These are phyloP conservation scores for Claviceps maximensis DNA, from an alignment of 2,329 filamentous ascomycete genomes.

Conservation along the genomic window DNA sequence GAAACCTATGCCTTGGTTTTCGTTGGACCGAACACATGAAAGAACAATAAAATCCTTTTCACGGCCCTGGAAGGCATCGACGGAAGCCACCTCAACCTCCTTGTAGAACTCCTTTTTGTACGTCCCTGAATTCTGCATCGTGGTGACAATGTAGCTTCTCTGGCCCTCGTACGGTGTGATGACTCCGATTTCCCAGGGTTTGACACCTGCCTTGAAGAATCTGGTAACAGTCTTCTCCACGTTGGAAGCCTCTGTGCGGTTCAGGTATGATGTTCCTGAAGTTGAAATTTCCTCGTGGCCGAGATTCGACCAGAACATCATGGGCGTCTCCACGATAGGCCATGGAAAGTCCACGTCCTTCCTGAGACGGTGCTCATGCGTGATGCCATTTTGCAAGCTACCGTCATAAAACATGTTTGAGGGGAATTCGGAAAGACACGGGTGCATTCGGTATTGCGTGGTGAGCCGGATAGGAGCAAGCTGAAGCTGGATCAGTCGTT, in stretches of 20 bases:
- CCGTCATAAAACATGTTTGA: constrained; percentile 99
- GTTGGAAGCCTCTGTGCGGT: constrained; percentile 91
- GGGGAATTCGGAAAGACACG: constrained; percentile 89
- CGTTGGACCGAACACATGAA: constrained; percentile 95
- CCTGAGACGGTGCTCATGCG: constrained; percentile 73
- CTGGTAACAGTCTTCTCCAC: constrained; percentile 97
- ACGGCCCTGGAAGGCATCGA: constrained; percentile 96
- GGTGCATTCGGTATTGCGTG: constrained; percentile 98
- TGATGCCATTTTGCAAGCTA: constrained; percentile 91
- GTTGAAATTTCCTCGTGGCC: constrained; percentile 97
- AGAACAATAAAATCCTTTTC: constrained; percentile 99
- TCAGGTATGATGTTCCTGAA: constrained; percentile 94
- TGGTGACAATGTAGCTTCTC: constrained; percentile 94
- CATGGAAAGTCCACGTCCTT: constrained; percentile 96
- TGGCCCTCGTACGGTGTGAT: constrained; percentile 98
- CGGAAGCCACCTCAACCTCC: constrained; percentile 94
- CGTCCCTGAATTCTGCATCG: constrained; percentile 95
- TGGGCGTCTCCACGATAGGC: constrained; percentile 85
- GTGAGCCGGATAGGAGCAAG: constrained; percentile 85
- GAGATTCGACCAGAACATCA: constrained; percentile 99
- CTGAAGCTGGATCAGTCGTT: constrained; percentile 85
- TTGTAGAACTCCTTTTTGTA: constrained; percentile 99
- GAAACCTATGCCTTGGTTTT: constrained; percentile 98
- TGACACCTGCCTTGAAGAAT: constrained; percentile 98
- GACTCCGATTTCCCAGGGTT: constrained; percentile 84